Evolutionary conservation across 345 rosid genomes (phyloP).

Genomic region (Populus davidiana): DNA sequence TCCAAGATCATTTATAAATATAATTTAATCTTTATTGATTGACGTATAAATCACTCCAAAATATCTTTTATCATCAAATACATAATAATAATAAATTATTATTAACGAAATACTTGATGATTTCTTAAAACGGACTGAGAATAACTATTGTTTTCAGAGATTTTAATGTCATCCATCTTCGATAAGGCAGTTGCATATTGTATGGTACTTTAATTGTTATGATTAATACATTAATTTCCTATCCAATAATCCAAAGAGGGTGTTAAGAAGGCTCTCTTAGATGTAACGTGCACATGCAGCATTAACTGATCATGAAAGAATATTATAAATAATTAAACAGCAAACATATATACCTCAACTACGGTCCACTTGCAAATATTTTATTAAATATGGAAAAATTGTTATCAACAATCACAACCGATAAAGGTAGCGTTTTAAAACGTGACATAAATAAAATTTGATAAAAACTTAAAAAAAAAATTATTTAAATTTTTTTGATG

Average conservation of each 20-base stretch:
- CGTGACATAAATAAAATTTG: too few species aligned
- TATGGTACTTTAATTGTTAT: neutral
- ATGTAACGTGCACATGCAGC: neutral
- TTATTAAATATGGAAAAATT: neutral
- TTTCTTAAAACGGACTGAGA: neutral
- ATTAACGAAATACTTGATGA: too few species aligned
- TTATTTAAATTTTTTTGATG: too few species aligned
- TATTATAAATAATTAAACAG: neutral
- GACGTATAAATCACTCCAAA: too few species aligned
- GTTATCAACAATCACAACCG: neutral
- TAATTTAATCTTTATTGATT: too few species aligned
- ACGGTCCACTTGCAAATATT: neutral
- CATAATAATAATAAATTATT: too few species aligned
- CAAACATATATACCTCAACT: neutral
- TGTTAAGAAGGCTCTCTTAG: neutral
- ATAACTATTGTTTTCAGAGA: neutral
- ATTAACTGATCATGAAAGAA: neutral
- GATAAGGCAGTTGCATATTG: neutral
- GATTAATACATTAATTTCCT: neutral
- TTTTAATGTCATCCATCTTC: slow-evolving; percentile 1
- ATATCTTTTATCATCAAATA: neutral
- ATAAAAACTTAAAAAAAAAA: too few species aligned
- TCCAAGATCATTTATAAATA: too few species aligned
- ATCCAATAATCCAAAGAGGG: neutral
- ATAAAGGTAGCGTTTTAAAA: too few species aligned